Evolutionary conservation across 805 yeast species (phyloP).

Genomic region (Lipomyces orientalis): DNA sequence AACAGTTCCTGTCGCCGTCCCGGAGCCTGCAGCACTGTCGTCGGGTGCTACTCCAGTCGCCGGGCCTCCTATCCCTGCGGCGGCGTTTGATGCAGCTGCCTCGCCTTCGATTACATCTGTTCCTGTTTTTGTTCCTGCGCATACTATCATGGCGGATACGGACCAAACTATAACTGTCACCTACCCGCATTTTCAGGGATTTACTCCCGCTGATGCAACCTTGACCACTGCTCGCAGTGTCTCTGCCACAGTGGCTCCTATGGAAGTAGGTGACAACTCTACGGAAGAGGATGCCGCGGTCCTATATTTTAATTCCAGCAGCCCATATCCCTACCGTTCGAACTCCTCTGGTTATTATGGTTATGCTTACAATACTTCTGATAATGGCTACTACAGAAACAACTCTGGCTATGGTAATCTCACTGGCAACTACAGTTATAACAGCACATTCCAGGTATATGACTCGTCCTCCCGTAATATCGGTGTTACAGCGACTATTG

Average conservation of each 20-base stretch:
- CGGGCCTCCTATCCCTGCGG: slow-evolving; percentile 10
- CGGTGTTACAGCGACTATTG: slow-evolving; percentile 10
- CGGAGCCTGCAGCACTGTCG: slow-evolving; percentile 18
- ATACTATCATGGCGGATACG: slow-evolving; percentile 26
- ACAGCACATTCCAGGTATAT: slow-evolving; percentile 11
- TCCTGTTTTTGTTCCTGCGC: slow-evolving; percentile 27
- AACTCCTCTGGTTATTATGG: background rate
- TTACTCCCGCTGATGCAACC: slow-evolving; percentile 25
- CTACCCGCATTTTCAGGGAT: slow-evolving; percentile 32
- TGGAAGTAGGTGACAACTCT: background rate
- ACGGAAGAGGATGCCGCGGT: background rate
- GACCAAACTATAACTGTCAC: slow-evolving; percentile 29
- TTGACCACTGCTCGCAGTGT: slow-evolving; percentile 15
- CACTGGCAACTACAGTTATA: slow-evolving; percentile 19
- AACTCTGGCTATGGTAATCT: slow-evolving; percentile 13
- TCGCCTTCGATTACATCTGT: slow-evolving; percentile 21
- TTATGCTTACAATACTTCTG: background rate
- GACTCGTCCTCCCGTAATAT: slow-evolving; percentile 5
- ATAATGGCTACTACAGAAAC: slow-evolving; percentile 8
- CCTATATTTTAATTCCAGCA: background rate
- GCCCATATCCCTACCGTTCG: slow-evolving; percentile 7
- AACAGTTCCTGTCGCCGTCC: slow-evolving; percentile 19
- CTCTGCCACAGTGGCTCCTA: slow-evolving; percentile 10
- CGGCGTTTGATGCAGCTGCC: slow-evolving; percentile 10
- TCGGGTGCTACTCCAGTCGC: slow-evolving; percentile 15